Conservation (phyloP, 495 filamentous ascomycete species). For the Hypoxylon lenormandii region DNA sequence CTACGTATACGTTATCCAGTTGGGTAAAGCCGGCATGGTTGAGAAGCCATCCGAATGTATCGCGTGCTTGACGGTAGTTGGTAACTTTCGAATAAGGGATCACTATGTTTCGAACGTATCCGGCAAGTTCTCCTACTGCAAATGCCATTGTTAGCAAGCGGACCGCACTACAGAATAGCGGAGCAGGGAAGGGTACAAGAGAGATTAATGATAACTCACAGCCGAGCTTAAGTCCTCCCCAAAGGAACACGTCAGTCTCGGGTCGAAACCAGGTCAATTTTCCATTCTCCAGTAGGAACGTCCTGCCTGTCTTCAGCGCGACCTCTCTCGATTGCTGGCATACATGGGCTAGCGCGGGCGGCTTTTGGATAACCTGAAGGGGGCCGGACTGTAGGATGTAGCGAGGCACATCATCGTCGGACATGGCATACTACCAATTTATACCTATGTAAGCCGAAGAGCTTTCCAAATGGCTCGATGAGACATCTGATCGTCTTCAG, state of each 20-base stretch:
- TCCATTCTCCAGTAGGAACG: slow-evolving; percentile 12
- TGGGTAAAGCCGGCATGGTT: neutral
- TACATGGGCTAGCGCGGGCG: slow-evolving; percentile 12
- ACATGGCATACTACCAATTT: slow-evolving; percentile 2
- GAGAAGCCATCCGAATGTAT: slow-evolving; percentile 13
- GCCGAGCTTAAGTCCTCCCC: neutral
- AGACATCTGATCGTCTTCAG: neutral
- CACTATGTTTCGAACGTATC: slow-evolving; percentile 10
- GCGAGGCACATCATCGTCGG: neutral
- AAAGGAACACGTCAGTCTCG: slow-evolving; percentile 13
- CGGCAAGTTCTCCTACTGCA: slow-evolving; percentile 23
- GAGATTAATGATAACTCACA: slow-evolving; percentile 10
- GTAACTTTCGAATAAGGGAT: neutral
- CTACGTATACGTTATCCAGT: slow-evolving; percentile 7
- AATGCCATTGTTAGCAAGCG: slow-evolving; percentile 2
- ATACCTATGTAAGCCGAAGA: neutral
- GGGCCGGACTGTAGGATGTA: neutral
- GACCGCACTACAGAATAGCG: neutral
- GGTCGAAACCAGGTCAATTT: slow-evolving; percentile 12
- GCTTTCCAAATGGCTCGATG: neutral
- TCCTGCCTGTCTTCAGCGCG: neutral
- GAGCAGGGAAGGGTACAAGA: too few relatives aligned
- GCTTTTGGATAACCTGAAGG: neutral
- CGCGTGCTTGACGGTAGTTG: neutral
- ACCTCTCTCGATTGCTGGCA: neutral